A percentile compares a stretch with the other conserved stretches of the same genome.
Conservation (phyloP, 352 stramenopile genomes). For the Pythium monospermum region DNA sequence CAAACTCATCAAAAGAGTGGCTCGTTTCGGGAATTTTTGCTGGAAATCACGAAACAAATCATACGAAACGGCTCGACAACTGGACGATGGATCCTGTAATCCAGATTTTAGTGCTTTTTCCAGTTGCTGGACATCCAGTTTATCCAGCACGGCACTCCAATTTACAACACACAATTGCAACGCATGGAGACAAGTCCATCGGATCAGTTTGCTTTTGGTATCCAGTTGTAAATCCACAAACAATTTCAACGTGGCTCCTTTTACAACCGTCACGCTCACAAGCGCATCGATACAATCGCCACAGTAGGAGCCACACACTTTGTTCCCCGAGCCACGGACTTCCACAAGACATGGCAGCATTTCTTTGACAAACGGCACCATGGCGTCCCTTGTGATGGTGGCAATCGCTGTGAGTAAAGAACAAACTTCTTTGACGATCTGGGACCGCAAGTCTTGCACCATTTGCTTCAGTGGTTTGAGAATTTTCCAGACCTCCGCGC, state of each 20-base stretch:
- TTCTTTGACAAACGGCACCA: constrained; percentile 73
- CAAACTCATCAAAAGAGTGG: constrained; percentile 50
- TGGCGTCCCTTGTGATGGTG: constrained; percentile 60
- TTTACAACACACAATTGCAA: constrained; percentile 41
- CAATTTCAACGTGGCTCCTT: constrained; percentile 63
- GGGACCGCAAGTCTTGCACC: constrained; percentile 75
- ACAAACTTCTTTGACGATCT: constrained; percentile 86
- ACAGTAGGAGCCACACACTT: constrained; percentile 79
- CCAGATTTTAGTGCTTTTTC: constrained; percentile 68
- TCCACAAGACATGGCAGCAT: constrained; percentile 70
- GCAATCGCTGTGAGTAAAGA: constrained; percentile 53
- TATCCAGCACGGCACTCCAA: constrained; percentile 77
- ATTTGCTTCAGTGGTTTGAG: constrained; percentile 69
- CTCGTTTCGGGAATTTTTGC: constrained; percentile 73
- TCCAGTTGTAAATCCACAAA: constrained; percentile 72
- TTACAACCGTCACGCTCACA: constrained; percentile 61
- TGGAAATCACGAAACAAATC: constrained; percentile 71
- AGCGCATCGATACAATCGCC: constrained; percentile 68
- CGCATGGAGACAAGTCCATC: constrained; percentile 64
- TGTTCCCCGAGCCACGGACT: constrained; percentile 78
- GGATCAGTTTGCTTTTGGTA: constrained; percentile 82
- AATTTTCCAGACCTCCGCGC: constrained; percentile 60
- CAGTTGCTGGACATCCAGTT: constrained; percentile 74
- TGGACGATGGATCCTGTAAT: constrained; percentile 75
- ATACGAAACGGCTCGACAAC: constrained; percentile 59